Percentiles rank a stretch among this genome's conserved stretches.
Evolutionary conservation across 2,329 filamentous ascomycete species (phyloP).

Genomic region (Dactylellina haptotyla): DNA sequence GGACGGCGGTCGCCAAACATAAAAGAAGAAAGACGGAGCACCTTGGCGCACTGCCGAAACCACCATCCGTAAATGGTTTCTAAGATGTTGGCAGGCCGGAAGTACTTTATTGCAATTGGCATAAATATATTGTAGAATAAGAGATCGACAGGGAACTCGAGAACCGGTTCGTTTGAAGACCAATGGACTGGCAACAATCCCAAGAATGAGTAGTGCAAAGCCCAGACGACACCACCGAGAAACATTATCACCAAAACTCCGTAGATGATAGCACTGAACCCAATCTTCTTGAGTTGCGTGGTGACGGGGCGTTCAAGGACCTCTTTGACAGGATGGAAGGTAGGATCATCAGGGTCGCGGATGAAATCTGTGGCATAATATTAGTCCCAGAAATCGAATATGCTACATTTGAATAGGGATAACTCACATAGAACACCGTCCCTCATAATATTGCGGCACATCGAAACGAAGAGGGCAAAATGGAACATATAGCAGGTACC

Average conservation of each 20-base stretch:
- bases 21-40: conserved; percentile 86
- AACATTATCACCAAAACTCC: conserved; percentile 92
- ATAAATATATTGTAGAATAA: conserved; percentile 97
- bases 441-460: conserved; percentile 98
- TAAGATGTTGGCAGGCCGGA: conserved; percentile 84
- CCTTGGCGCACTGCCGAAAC: conserved; percentile 86
- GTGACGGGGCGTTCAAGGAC: conserved; percentile 91
- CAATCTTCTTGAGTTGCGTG: conserved; percentile 93
- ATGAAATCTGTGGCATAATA: conserved; percentile 77
- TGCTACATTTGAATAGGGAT: not conserved
- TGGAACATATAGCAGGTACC: conserved; percentile 99
- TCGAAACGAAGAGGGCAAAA: conserved; percentile 96
- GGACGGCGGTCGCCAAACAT: conserved; percentile 83
- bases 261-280: conserved; percentile 95
- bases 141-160: conserved; percentile 93
- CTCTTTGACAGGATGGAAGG: conserved; percentile 96
- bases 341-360: conserved; percentile 95
- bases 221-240: conserved; percentile 94
- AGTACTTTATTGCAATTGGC: conserved; percentile 82
- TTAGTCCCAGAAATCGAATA: too few species aligned
- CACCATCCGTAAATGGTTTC: conserved; percentile 94
- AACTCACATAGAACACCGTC: conserved; percentile 87
- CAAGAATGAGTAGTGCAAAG: conserved; percentile 74
- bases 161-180: conserved; percentile 87
- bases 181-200: conserved; percentile 89